These are phyloP conservation scores for Deinandra increscens DNA, from an alignment of 129 eudicot species.

Conservation along the genomic window DNA sequence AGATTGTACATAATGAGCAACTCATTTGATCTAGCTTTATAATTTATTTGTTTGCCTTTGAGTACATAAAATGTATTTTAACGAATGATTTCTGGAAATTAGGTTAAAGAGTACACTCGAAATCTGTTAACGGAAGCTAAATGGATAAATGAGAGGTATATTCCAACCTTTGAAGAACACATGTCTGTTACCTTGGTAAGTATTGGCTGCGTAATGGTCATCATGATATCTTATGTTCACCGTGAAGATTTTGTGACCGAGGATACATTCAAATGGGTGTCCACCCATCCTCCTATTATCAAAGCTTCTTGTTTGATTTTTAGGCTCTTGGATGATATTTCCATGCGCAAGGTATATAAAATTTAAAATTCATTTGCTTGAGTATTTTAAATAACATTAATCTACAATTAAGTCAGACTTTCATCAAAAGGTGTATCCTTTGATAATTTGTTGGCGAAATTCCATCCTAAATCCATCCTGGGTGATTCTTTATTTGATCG, in stretches of 20 bases:
- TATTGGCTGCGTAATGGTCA: conserved; percentile 4
- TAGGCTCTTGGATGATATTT: conserved; percentile 45
- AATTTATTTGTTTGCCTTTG: background rate
- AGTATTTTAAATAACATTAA: no score
- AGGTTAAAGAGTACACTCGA: conserved; percentile 25
- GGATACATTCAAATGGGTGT: conserved; percentile 34
- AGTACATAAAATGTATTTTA: background rate
- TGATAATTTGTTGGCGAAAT: no score
- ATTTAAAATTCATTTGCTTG: no score
- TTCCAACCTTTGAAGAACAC: conserved; percentile 36
- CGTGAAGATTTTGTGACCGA: conserved; percentile 25
- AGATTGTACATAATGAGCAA: no score
- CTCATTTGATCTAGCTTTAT: no score
- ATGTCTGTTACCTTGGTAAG: conserved; percentile 24
- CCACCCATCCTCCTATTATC: conserved; percentile 29
- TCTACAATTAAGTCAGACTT: no score
- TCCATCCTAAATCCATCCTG: no score
- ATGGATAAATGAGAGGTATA: conserved; percentile 27
- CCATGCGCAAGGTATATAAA: conserved; percentile 37
- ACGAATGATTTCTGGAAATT: background rate
- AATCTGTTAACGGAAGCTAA: conserved; percentile 29
- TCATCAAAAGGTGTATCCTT: no score
- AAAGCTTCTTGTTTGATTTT: conserved; percentile 32
- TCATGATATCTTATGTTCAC: conserved; percentile 19
- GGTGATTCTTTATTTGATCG: no score